Base-by-base conservation (phyloP, 2,329 filamentous ascomycete species). In the Moelleriella libera region DNA sequence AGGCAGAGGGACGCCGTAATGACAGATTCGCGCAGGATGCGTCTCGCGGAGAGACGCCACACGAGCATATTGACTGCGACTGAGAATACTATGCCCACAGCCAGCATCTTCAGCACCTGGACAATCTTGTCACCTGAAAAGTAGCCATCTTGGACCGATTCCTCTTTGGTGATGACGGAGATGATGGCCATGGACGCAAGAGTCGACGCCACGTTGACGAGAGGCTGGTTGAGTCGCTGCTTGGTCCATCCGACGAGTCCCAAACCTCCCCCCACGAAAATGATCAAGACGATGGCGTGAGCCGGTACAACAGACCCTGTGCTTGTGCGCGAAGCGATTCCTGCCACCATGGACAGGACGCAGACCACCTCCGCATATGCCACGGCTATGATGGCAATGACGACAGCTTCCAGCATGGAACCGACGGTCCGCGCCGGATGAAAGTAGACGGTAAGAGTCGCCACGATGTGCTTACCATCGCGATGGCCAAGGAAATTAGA, bases 361-460 rank as follows among this genome's bases (percentile, higher is more conserved):
- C 83, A 86, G 39, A 96, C 70, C 40, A 88, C 69, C 48, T 65
- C 63, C 4, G 67, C 67, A 46, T 94, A 97, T 39, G 81, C 65
- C 50, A 95, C 86, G 2, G 88, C 89, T 34, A 84, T 71, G 39
- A 85, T 66, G 5, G 87, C 86, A 49, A 92, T 80, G 34, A 89
- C 66, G 9, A 83, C 76, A 3, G 88, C 89, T 64, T 95, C 86
- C 49, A 87, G 76, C 88, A 96, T 95, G 54, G 85, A 92, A 1
- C 90, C 90, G 30, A 82, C 78, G 14, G 87, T 87, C 49, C 90
- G 75, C 5, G 88, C 86, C 5, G 90, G 88, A 62, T 96, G 88
- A 58, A 96, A 97, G 60, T 95, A 97, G 9, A 96, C 89, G 1
- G 88, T 94, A 49, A 96, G 80, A 2, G 90, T 96, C 32, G 88